Conservation (phyloP, 805 yeast species). For the Candida odintsovae region DNA sequence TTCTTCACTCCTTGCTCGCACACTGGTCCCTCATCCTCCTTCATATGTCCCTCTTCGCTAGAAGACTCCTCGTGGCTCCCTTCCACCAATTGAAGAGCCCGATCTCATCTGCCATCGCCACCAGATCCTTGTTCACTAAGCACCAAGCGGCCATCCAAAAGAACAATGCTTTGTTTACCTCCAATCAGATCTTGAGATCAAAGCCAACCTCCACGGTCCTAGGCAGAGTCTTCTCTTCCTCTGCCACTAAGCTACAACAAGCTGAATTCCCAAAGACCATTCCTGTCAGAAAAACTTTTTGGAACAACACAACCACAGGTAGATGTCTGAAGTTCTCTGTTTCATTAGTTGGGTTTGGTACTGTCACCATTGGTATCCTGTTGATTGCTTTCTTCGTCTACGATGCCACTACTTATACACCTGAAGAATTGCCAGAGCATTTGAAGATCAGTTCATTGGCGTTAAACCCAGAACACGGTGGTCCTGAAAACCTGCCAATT, state of each 20-base stretch:
- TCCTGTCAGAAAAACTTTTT: conserved; percentile 18
- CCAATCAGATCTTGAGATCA: neutral
- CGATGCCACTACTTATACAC: conserved; percentile 59
- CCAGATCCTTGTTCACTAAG: neutral
- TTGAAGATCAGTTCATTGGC: conserved; percentile 49
- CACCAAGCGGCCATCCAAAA: neutral
- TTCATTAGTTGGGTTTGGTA: conserved; percentile 36
- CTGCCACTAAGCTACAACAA: conserved; percentile 2
- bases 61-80: neutral
- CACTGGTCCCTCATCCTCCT: neutral
- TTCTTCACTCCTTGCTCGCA: neutral
- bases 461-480: conserved; percentile 51
- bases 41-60: neutral
- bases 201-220: neutral
- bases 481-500: conserved; percentile 67
- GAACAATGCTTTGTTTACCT: neutral
- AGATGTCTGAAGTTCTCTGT: conserved; percentile 29
- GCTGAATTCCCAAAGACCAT: conserved; percentile 17
- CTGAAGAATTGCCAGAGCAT: conserved; percentile 34
- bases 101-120: neutral
- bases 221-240: conserved; percentile 4
- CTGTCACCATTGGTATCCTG: conserved; percentile 35
- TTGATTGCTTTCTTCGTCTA: conserved; percentile 52
- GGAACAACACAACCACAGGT: conserved; percentile 26
- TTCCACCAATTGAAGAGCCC: neutral